Evolutionary conservation across 139 green algal genomes (phyloP), one percentile per base, ranked within the genome.

Genomic region (Haematococcus lacustris): DNA sequence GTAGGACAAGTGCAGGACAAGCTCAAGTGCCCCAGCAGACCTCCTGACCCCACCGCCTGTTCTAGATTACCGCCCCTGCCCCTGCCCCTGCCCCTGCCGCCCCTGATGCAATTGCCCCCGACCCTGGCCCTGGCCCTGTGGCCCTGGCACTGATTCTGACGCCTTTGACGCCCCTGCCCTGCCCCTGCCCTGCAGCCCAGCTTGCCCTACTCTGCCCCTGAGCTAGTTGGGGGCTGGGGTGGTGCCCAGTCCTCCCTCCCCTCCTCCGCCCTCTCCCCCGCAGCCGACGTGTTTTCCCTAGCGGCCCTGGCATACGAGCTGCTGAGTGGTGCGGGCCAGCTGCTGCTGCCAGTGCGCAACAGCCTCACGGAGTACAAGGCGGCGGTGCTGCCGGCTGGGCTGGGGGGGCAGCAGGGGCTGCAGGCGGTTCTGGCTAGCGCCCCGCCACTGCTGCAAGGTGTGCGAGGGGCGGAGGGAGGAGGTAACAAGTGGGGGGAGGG

Each of bases 211-310:
- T 76, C 77, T 0, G 90, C 91, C 0, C 91, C 91, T 0, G 91
- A 97, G 79, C 77, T 96, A 28, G 87, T 88, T 2, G 66, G 38
- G 25, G 67, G 73, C 23, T 57, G 39, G 32, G 53, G 73, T 51
- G 73, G 65, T 1, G 26, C n/a, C 30, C 1, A 13, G 63, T 38
- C 32, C 9, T 50, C 73, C 60, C 65, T 30, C 66, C 69, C 32
- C 21, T 65, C 39, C 7, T 35, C 33, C n/a, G 13, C n/a, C 28
- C 43, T 81, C 65, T 72, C 68, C 25, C 63, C 84, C 17, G 78
- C 83, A 3, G 81, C 82, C 21, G 91, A 97, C 73, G 74, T 91
- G 26, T 97, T 96, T 73, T 90, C 80, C 32, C 78, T 97, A 25
- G 91, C 74, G 47, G 66, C 78, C 3, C n/a, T 96, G 1, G 50